Conservation (phyloP, 2,329 filamentous ascomycete species). For the Albifimbria verrucaria region DNA sequence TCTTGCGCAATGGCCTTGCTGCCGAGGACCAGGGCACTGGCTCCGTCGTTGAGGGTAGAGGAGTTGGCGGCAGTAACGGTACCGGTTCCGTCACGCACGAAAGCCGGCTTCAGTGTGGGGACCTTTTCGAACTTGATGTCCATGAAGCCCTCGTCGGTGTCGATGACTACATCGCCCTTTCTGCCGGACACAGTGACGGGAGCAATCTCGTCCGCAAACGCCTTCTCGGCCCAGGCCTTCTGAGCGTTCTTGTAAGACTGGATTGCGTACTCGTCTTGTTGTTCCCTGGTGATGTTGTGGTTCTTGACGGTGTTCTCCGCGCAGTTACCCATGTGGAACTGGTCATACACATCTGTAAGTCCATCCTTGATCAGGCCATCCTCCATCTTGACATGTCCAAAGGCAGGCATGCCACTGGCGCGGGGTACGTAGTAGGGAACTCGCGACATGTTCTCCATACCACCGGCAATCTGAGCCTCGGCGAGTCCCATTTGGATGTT, state of each 20-base stretch:
- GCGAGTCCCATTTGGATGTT: conserved; percentile 90
- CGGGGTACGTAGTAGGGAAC: conserved; percentile 89
- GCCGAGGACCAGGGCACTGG: conserved; percentile 81
- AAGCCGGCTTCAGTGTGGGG: conserved; percentile 82
- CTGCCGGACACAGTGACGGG: conserved; percentile 80
- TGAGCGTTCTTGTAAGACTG: conserved; percentile 86
- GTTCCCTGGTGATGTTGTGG: conserved; percentile 72
- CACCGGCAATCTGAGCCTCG: conserved; percentile 86
- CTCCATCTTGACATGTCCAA: conserved; percentile 83
- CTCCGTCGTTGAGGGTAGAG: conserved; percentile 92
- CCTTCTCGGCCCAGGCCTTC: conserved; percentile 77
- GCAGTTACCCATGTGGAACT: conserved; percentile 97
- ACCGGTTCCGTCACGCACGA: conserved; percentile 78
- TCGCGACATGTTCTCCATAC: conserved; percentile 97
- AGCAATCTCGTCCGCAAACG: conserved; percentile 86
- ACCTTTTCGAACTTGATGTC: conserved; percentile 87
- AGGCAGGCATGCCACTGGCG: conserved; percentile 76
- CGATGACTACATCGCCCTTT: conserved; percentile 78
- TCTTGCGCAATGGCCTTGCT: conserved; percentile 77
- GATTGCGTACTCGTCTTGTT: conserved; percentile 90
- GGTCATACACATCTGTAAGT: conserved; percentile 92
- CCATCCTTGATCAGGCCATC: conserved; percentile 95
- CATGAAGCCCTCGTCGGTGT: conserved; percentile 84
- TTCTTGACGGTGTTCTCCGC: conserved; percentile 94
- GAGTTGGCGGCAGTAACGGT: conserved; percentile 94